Evolutionary conservation across 176 grass and related monocot genomes (phyloP), one percentile per base, ranked within the genome.

Genomic region (Oryza longistaminata): DNA sequence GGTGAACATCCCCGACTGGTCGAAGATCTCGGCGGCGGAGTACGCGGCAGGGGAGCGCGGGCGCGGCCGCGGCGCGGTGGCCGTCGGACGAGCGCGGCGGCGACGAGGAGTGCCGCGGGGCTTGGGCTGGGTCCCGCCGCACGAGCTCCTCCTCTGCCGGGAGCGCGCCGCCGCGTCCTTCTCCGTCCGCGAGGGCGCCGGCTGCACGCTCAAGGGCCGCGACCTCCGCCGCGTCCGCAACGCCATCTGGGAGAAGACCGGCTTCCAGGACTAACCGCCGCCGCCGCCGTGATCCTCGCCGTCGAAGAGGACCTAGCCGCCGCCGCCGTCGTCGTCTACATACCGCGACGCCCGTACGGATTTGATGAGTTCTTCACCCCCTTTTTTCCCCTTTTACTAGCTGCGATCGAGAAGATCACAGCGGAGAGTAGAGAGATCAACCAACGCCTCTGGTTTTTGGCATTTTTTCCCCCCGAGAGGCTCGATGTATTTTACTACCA

Each of bases 241-340:
- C 89, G 97, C 97, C 79, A 90, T 99, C 85, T 99, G 93, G 97
- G 92, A 94, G 84, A 96, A 96, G 81, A 94, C 88, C 76, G 97
- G 97, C 40, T 99, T 96, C 80, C 84, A 94, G 84, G 97, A 99
- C 83, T 98, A 71, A 97, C 37, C 17, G 6, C 53, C 53, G 6
- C 55, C 55, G 55, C 19, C 55, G 17, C 53, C 53, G 53, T 6
- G 53, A 21, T 58, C 17, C 53, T 58, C 53, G 0, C 53, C 16
- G 0, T 2, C 17, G 52, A 60, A n/a, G 19, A 22, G 19, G 55
- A 60, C 7, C 55, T 60, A 21, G 55, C 55, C 19, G 1, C 46
- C 69, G 77, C 29, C 16, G 77, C 29, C 16, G 50, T 1, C 50
- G 50, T 14, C 45, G 45, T 48, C 46, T 49, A 49, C 46, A 14